Conservation (phyloP, 306 rosid genomes). For the Quercus glauca region DNA sequence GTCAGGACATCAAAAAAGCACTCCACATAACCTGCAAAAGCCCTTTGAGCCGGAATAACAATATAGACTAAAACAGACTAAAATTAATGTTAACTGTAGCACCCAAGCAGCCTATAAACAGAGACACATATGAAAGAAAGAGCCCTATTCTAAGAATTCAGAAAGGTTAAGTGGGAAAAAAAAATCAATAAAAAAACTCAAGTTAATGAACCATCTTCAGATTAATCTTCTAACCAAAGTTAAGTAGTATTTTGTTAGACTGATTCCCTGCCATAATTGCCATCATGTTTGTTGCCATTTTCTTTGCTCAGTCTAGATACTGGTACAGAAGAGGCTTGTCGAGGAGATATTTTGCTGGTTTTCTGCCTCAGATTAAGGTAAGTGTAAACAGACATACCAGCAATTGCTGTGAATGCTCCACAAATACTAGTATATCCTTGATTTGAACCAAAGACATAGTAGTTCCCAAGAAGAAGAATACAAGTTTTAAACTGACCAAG, state of each 20-base stretch:
- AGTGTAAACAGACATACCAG: conserved; percentile 83
- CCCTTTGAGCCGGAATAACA: not conserved
- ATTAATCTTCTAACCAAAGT: conserved; percentile 14
- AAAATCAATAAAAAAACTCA: not conserved
- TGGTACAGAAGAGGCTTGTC: conserved; percentile 59
- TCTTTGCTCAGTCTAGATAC: conserved; percentile 80
- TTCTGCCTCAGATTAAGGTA: conserved; percentile 70
- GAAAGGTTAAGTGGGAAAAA: not conserved
- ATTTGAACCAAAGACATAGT: conserved; percentile 73
- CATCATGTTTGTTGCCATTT: conserved; percentile 59
- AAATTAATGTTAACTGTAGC: not conserved
- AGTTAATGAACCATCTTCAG: conserved; percentile 3
- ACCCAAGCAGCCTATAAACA: not conserved
- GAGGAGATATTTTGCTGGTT: conserved; percentile 44
- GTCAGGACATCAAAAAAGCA: not conserved
- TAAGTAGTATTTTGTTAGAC: conserved; percentile 41
- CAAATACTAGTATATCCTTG: conserved; percentile 75
- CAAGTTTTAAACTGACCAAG: conserved; percentile 98
- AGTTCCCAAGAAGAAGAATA: conserved; percentile 88
- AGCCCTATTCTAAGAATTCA: not conserved
- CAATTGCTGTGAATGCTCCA: conserved; percentile 86
- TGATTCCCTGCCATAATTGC: conserved; percentile 59
- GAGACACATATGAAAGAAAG: not conserved
- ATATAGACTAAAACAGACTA: not conserved
- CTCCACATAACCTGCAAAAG: conserved; percentile 9